Percentiles rank a stretch among this genome's conserved stretches.
Evolutionary conservation across 306 rosid genomes (phyloP).

Genomic region (Trifolium repens): DNA sequence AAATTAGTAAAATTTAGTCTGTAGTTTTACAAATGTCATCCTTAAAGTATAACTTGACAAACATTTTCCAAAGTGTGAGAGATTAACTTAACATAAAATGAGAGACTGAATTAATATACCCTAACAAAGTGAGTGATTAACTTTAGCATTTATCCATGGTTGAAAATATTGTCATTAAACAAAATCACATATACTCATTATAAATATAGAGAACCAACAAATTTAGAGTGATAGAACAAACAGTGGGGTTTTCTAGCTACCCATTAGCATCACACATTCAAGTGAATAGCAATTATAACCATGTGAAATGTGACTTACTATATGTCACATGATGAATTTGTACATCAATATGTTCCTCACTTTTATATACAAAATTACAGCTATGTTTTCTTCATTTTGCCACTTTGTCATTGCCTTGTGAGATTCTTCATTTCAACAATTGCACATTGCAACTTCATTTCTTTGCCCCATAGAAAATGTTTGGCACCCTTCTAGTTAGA

Average conservation of each 20-base stretch:
- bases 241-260: conserved; percentile 42
- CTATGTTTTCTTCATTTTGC: conserved; percentile 25
- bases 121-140: too few species aligned
- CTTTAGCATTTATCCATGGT: too few species aligned
- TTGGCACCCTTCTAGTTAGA: conserved; percentile 31
- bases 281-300: conserved; percentile 47
- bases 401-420: neutral
- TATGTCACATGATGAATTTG: conserved; percentile 35
- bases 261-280: conserved; percentile 37
- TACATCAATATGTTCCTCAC: conserved; percentile 42
- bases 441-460: conserved; percentile 16
- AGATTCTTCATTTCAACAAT: conserved; percentile 24
- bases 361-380: conserved; percentile 11
- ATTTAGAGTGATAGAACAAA: neutral
- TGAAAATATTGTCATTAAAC: too few species aligned
- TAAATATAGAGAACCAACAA: neutral
- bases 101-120: too few species aligned
- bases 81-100: too few species aligned
- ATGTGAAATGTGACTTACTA: conserved; percentile 42
- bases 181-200: too few species aligned
- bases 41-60: too few species aligned
- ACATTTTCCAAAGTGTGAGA: too few species aligned
- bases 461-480: conserved; percentile 2
- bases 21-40: too few species aligned
- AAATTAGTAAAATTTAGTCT: too few species aligned